Percentiles rank a stretch among this genome's conserved stretches.
phyloP scores from a whole-genome alignment of 2,329 filamentous ascomycete species.

The Aspergillus pseudoviridinutans region DNA sequence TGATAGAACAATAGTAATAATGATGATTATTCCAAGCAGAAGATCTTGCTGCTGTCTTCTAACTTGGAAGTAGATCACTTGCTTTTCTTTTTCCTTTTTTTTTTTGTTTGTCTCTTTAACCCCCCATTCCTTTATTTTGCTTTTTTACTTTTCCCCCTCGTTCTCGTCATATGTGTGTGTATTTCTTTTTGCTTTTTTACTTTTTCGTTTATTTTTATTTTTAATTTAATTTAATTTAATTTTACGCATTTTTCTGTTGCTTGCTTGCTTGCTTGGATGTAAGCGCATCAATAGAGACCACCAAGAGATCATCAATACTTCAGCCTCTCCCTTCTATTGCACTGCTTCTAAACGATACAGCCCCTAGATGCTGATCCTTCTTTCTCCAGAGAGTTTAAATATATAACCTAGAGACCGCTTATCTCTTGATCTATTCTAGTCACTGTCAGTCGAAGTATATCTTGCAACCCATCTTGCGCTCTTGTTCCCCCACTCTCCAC shows the following conservation, averaged over 20 bases:
- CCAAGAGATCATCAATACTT: not conserved
- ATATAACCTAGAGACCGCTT: not conserved
- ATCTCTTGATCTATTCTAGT: not conserved
- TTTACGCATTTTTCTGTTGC: not conserved
- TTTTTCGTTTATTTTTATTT: slow-evolving; percentile 3
- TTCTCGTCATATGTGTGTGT: slow-evolving; percentile 1
- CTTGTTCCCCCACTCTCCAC: not conserved
- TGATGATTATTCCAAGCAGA: not conserved
- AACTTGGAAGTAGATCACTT: not conserved
- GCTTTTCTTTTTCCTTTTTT: not conserved
- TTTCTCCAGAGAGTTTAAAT: not conserved
- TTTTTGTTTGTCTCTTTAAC: not conserved
- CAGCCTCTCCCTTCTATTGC: not conserved
- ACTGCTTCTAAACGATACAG: not conserved
- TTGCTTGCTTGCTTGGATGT: slow-evolving; percentile 2
- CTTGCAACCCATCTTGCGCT: not conserved
- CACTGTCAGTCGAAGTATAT: not conserved
- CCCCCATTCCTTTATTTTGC: not conserved
- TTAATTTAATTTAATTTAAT: not conserved
- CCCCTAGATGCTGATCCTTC: not conserved
- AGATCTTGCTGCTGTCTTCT: not conserved
- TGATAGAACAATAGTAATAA: not conserved
- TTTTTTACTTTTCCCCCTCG: not conserved
- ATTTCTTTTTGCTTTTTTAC: slow-evolving; percentile 1
- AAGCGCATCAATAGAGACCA: slow-evolving; percentile 3